Evolutionary conservation across 306 rosid genomes (phyloP).

Genomic region (Rosa multiflora): DNA sequence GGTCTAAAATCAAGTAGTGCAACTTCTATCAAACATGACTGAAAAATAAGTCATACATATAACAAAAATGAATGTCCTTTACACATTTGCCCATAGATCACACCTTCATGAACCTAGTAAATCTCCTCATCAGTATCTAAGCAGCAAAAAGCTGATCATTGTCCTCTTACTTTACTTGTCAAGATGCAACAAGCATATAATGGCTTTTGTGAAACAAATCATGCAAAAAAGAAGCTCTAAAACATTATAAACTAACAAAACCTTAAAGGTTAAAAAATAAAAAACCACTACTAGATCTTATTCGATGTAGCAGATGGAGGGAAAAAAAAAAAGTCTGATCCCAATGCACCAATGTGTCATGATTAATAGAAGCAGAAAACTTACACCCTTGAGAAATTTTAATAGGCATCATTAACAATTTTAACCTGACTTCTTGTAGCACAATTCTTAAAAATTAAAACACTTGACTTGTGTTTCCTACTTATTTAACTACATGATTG

Average conservation of each 20-base stretch:
- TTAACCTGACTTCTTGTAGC: neutral
- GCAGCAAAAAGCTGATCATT: neutral
- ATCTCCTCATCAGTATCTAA: neutral
- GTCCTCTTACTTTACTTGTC: neutral
- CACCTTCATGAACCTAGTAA: slow-evolving; percentile 2
- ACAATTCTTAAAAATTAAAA: neutral
- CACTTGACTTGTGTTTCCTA: neutral
- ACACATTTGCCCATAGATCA: neutral
- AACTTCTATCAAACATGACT: neutral
- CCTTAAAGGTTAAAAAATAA: neutral
- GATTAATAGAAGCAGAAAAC: neutral
- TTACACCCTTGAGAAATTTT: neutral
- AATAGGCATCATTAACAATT: neutral
- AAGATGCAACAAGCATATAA: neutral
- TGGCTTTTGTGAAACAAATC: neutral
- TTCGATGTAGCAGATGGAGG: neutral
- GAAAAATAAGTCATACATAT: neutral
- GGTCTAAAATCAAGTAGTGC: neutral
- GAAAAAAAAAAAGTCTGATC: neutral
- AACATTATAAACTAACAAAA: too few relatives aligned
- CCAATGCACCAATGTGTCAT: neutral
- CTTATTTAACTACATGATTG: neutral
- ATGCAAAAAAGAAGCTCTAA: neutral
- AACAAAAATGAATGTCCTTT: neutral
- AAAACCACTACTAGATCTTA: neutral